These are phyloP conservation scores for Asterella californica DNA, from an alignment of 225 moss, liverwort and hornwort genomes.

Conservation along the genomic window DNA sequence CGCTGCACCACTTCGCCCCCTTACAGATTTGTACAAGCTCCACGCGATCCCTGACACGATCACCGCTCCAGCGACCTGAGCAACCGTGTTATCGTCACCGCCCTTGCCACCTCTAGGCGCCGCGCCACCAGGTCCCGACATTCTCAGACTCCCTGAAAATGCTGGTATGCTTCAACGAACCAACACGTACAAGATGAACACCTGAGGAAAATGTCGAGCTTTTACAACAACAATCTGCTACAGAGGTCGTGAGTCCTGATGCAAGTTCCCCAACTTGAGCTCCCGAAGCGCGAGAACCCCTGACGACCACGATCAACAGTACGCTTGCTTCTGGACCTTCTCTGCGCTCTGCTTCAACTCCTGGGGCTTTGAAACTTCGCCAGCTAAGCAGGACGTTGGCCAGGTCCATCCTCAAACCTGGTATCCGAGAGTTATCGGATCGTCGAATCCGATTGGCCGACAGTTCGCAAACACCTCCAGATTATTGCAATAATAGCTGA, in stretches of 20 bases:
- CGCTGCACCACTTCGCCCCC: slow-evolving; percentile 5
- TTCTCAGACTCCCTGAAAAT: slow-evolving; percentile 6
- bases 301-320: too few species aligned
- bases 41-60: slow-evolving; percentile 29
- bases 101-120: slow-evolving; percentile 22
- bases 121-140: slow-evolving; percentile 20
- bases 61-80: slow-evolving; percentile 31
- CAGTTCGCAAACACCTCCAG: neutral
- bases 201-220: neutral
- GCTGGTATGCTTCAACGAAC: neutral
- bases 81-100: slow-evolving; percentile 25
- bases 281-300: neutral
- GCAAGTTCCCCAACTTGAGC: neutral
- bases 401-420: slow-evolving; percentile 2
- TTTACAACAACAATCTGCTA: neutral
- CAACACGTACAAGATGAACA: neutral
- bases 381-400: neutral
- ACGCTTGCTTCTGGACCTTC: neutral
- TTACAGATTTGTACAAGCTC: slow-evolving; percentile 39
- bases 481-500: neutral
- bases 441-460: slow-evolving; percentile 1
- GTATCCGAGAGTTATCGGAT: slow-evolving; percentile 6
- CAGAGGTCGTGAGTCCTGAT: neutral
- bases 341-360: neutral
- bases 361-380: neutral